Percentiles rank a stretch among this genome's conserved stretches.
phyloP scores from a whole-genome alignment of 176 grass and related monocot species.

The Carex littledalei region DNA sequence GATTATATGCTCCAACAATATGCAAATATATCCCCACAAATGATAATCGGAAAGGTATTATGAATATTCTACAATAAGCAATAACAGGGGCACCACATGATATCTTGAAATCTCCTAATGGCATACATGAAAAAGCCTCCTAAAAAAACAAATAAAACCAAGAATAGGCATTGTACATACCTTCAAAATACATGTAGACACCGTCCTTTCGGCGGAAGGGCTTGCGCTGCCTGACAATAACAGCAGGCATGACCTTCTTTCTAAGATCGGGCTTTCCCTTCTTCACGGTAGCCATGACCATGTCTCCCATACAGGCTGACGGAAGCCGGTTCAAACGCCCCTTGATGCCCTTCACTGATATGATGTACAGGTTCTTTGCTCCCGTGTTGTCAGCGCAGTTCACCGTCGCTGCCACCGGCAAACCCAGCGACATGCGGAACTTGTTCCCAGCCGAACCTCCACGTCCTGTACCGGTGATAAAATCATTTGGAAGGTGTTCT shows the following conservation, averaged over 20 bases:
- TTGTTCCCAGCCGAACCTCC: conserved; percentile 85
- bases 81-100: neutral
- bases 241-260: conserved; percentile 98
- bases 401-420: conserved; percentile 78
- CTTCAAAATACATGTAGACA: conserved; percentile 99
- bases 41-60: neutral
- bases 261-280: conserved; percentile 93
- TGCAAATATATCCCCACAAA: neutral
- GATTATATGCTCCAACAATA: neutral
- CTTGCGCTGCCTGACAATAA: conserved; percentile 88
- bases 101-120: neutral
- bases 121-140: neutral
- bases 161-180: conserved; percentile 24
- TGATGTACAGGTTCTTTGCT: conserved; percentile 81
- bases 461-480: conserved; percentile 33
- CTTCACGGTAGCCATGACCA: conserved; percentile 98
- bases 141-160: neutral
- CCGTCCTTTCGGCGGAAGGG: conserved; percentile 93
- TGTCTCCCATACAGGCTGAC: conserved; percentile 83
- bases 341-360: conserved; percentile 81
- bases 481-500: neutral
- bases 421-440: conserved; percentile 92
- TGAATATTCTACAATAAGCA: neutral
- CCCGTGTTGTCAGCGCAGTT: conserved; percentile 84
- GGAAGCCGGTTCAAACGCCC: conserved; percentile 69